Conservation (phyloP, 2,329 filamentous ascomycete species). For the Epichloe aotearoae region DNA sequence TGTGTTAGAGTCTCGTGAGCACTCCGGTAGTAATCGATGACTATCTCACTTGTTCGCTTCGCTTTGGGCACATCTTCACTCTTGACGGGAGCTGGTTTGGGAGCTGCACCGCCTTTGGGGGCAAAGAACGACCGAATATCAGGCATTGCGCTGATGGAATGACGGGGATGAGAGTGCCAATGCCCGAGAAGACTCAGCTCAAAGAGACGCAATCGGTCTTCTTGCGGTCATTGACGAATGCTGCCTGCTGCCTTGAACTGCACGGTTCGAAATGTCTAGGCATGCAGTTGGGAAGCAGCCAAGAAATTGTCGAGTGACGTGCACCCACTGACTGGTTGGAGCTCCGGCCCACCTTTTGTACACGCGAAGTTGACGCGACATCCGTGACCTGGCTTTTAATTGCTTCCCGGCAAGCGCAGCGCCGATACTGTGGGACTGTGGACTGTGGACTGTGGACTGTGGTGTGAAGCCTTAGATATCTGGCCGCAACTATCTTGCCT, state of each 20-base stretch:
- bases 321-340: slow-evolving; percentile 11
- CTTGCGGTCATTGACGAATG: slow-evolving; percentile 12
- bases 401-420: slow-evolving; percentile 2
- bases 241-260: slow-evolving; percentile 14
- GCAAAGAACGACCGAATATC: slow-evolving; percentile 91
- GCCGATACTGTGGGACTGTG: neutral
- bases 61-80: slow-evolving; percentile 30
- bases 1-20: slow-evolving; percentile 9
- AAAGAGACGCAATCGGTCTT: slow-evolving; percentile 7
- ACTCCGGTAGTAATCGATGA: neutral
- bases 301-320: slow-evolving; percentile 20
- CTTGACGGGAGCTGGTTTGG: slow-evolving; percentile 34
- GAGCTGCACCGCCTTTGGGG: slow-evolving; percentile 49
- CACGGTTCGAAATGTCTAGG: neutral
- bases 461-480: slow-evolving; percentile 11
- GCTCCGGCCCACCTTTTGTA: slow-evolving; percentile 8
- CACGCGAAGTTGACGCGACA: slow-evolving; percentile 34
- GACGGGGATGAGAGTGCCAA: slow-evolving; percentile 1
- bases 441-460: neutral
- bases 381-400: slow-evolving; percentile 27
- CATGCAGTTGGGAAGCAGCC: slow-evolving; percentile 12
- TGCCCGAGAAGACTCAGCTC: neutral
- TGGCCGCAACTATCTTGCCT: slow-evolving; percentile 9
- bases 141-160: slow-evolving; percentile 43
- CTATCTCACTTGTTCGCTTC: slow-evolving; percentile 30